A percentile compares a stretch with the other conserved stretches of the same genome.
phyloP scores from a whole-genome alignment of 192 early-diverging fungal species.

The Thamnidium elegans region DNA sequence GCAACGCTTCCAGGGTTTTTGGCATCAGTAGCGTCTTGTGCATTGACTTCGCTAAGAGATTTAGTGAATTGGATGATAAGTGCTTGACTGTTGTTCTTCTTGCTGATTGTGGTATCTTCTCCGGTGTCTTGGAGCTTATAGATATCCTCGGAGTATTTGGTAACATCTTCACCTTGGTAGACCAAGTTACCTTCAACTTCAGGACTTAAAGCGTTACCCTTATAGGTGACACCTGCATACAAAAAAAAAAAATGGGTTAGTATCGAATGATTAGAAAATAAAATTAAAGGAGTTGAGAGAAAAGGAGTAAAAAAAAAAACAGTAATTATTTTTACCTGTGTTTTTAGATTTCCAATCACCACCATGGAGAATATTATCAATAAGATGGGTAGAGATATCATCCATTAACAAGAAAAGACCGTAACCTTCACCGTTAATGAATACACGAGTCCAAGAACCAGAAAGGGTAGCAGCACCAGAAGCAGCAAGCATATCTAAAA shows the following conservation, averaged over 20 bases:
- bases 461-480: constrained; percentile 43
- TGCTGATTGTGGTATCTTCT: constrained; percentile 13
- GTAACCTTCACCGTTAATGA: constrained; percentile 41
- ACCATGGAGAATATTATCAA: constrained; percentile 23
- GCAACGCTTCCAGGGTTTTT: constrained; percentile 13
- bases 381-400: constrained; percentile 28
- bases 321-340: constrained; percentile 12
- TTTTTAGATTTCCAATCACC: constrained; percentile 18
- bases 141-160: constrained; percentile 16
- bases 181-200: constrained; percentile 27
- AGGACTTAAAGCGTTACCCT: constrained; percentile 27
- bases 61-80: constrained; percentile 25
- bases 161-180: constrained; percentile 17
- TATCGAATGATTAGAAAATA: neutral
- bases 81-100: constrained; percentile 11
- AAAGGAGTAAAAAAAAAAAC: no score
- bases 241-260: neutral
- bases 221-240: constrained; percentile 21
- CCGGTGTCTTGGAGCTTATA: constrained; percentile 29
- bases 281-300: neutral
- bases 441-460: constrained; percentile 43
- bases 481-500: constrained; percentile 41
- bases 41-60: constrained; percentile 2
- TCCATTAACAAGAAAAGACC: constrained; percentile 49
- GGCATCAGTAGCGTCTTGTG: constrained; percentile 14